Conservation (phyloP, 208 protist genomes). For the Trypanosoma melophagium region DNA sequence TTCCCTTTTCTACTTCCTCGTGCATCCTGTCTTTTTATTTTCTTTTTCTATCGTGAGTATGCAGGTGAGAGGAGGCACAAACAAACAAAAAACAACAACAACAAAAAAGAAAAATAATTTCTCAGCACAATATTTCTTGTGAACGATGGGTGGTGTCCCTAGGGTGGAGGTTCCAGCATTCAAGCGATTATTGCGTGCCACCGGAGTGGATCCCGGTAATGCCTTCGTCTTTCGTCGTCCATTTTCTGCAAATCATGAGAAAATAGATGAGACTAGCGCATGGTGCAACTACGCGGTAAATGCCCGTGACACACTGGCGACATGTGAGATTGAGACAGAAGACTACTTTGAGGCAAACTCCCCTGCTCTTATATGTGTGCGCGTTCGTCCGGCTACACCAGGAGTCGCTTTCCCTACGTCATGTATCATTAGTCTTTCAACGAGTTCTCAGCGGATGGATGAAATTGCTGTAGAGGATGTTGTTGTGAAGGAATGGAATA, state of each 20-base stretch:
- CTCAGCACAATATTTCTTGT: background rate
- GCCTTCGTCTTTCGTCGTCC: conserved; percentile 11
- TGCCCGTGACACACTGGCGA: conserved; percentile 41
- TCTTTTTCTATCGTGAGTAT: background rate
- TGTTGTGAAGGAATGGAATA: conserved; percentile 44
- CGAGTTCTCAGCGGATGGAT: conserved; percentile 45
- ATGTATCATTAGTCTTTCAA: conserved; percentile 60
- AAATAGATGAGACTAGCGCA: conserved; percentile 1
- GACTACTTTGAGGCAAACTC: conserved; percentile 36
- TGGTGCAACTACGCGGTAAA: conserved; percentile 52
- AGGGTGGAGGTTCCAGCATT: conserved; percentile 5
- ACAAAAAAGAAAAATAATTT: background rate
- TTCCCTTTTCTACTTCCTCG: background rate
- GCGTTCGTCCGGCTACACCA: conserved; percentile 28
- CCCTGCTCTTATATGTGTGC: conserved; percentile 32
- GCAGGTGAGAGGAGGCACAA: background rate
- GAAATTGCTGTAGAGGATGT: conserved; percentile 44
- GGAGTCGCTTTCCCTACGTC: conserved; percentile 51
- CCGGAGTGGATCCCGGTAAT: conserved; percentile 21
- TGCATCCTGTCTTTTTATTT: background rate
- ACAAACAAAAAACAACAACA: background rate
- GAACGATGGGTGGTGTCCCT: background rate
- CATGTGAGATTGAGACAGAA: conserved; percentile 49
- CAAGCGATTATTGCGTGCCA: conserved; percentile 26
- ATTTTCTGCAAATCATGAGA: background rate